phyloP scores from a whole-genome alignment of 345 rosid genomes.

The Zanthoxylum bungeanum region DNA sequence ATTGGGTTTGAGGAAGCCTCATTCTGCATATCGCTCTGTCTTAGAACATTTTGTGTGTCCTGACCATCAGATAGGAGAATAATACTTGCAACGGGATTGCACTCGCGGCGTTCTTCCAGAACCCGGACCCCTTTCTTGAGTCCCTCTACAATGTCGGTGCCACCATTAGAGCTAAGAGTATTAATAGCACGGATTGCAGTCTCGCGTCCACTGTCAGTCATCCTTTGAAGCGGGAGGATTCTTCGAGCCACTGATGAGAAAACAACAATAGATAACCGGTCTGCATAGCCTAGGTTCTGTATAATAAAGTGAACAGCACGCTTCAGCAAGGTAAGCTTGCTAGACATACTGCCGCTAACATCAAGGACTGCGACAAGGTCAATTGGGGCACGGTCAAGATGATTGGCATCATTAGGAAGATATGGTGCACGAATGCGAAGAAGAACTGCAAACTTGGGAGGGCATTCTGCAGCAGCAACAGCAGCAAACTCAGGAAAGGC shows the following conservation, averaged over 20 bases:
- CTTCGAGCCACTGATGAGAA: conserved; percentile 38
- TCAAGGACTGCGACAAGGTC: conserved; percentile 46
- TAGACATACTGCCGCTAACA: conserved; percentile 42
- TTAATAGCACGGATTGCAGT: conserved; percentile 33
- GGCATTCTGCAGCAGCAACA: conserved; percentile 16
- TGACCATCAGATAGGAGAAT: conserved; percentile 39
- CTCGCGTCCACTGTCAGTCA: conserved; percentile 29
- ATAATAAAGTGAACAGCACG: conserved; percentile 42
- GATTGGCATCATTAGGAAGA: conserved; percentile 12
- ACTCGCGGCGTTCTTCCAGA: conserved; percentile 30
- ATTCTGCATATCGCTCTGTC: no score
- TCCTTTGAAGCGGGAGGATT: conserved; percentile 33
- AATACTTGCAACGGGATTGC: conserved; percentile 32
- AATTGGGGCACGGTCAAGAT: conserved; percentile 32
- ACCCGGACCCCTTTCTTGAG: conserved; percentile 36
- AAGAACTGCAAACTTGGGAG: conserved; percentile 25
- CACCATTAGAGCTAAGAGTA: conserved; percentile 31
- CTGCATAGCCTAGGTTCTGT: conserved; percentile 32
- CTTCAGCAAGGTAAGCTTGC: conserved; percentile 38
- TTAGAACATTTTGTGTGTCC: conserved; percentile 34
- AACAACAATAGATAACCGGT: conserved; percentile 36
- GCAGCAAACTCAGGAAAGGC: conserved; percentile 26
- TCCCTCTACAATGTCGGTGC: conserved; percentile 42
- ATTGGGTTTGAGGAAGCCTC: no score
- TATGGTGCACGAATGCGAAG: conserved; percentile 24